A percentile compares a stretch with the other conserved stretches of the same genome.
phyloP scores from a whole-genome alignment of 2,329 filamentous ascomycete genomes.

The Pseudogymnoascus sp. region DNA sequence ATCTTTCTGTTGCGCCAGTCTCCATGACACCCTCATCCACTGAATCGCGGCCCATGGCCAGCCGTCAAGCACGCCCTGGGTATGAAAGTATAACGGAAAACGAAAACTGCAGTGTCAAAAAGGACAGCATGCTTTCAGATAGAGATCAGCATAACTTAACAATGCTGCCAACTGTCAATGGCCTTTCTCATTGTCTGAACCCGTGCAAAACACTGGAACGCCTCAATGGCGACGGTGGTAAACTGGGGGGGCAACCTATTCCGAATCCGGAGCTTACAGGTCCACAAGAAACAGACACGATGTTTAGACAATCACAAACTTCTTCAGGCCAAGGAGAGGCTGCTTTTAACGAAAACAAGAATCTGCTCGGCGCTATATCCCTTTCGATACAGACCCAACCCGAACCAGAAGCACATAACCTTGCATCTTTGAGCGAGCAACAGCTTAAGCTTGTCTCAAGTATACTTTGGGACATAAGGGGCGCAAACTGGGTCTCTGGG shows the following conservation, averaged over 20 bases:
- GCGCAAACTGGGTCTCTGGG: not conserved
- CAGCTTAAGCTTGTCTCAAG: not conserved
- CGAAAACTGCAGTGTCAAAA: not conserved
- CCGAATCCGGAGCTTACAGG: not conserved
- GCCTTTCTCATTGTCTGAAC: not conserved
- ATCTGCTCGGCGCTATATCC: not conserved
- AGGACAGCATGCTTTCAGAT: not conserved
- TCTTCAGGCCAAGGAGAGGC: not conserved
- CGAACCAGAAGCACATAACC: not conserved
- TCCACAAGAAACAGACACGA: not conserved
- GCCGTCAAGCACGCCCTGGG: not conserved
- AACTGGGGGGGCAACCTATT: not conserved
- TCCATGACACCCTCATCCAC: too few species aligned
- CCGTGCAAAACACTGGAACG: not conserved
- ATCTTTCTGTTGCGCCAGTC: not conserved
- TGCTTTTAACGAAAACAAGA: not conserved
- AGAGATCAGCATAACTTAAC: not conserved
- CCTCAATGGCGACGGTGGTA: not conserved
- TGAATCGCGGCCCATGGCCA: not conserved
- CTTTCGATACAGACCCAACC: not conserved
- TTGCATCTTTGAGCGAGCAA: not conserved
- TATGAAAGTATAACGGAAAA: not conserved
- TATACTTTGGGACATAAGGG: not conserved
- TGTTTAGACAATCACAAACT: not conserved
- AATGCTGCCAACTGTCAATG: not conserved